phyloP scores from a whole-genome alignment of 2,329 filamentous ascomycete genomes.

The Colletotrichum truncatum region DNA sequence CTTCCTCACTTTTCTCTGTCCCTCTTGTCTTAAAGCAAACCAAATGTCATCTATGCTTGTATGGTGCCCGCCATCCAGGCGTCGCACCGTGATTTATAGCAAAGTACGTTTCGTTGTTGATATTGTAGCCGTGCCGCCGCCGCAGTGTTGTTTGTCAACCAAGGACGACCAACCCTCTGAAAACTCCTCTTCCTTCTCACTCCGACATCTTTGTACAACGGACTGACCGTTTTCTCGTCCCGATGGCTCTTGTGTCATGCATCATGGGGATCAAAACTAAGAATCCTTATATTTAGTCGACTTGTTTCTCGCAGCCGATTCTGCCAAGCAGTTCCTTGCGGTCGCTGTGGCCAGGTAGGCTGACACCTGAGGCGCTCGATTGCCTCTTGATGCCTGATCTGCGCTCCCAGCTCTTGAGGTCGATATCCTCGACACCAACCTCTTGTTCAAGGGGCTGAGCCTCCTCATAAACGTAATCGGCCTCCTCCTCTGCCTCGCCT shows the following conservation, averaged over 20 bases:
- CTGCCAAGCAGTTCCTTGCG: constrained; percentile 83
- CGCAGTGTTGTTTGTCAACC: neutral
- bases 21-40: neutral
- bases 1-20: neutral
- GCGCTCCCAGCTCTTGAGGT: constrained; percentile 71
- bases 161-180: neutral
- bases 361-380: constrained; percentile 66
- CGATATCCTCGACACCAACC: constrained; percentile 77
- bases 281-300: constrained; percentile 49
- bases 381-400: constrained; percentile 63
- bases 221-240: neutral
- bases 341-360: constrained; percentile 76
- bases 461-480: constrained; percentile 65
- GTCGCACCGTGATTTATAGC: constrained; percentile 18
- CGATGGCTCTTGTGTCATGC: neutral
- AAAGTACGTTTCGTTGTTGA: constrained; percentile 22
- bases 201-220: constrained; percentile 6
- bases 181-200: neutral
- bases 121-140: neutral
- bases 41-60: constrained; percentile 26
- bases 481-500: constrained; percentile 73
- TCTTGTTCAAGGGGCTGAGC: constrained; percentile 74
- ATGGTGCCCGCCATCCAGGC: constrained; percentile 22
- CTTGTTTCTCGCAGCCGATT: constrained; percentile 84
- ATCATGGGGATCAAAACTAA: neutral